Base-by-base conservation (phyloP, 768 basidiomycete species). In the Termitomyces sp. region DNA sequence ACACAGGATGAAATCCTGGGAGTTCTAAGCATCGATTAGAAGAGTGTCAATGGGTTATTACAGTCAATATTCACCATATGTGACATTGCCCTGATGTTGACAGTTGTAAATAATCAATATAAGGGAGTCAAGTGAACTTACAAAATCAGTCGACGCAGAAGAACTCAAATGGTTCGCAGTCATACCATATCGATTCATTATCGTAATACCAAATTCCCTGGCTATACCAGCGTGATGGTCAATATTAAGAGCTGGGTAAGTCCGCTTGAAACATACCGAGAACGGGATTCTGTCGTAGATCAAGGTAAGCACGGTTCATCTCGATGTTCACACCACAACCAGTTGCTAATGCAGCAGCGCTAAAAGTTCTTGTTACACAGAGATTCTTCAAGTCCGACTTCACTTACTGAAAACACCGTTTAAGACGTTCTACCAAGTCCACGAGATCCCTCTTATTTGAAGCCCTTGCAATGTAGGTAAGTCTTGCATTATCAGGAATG, bases 401-500 rank as follows among this genome's bases (percentile, higher is more conserved):
- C 47, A 67, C 86, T 62, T 63, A 93, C 90, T 83, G 69, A 64
- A 94, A 82, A 71, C 92, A 94, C 8, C 80, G 80, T 51, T 76
- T 75, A 18, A 91, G 82, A 49, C 88, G 81, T 56, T 81, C 77
- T 1, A 74, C 75, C 48, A 92, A 74, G 3, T 66, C 72, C 29
- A 72, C 69, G 5, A 92, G 69, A 57, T 89, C 85, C 41, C 68
- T 73, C 61, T 76, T 77, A 12, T 80, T 85, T 15, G 88, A 83
- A 28, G 92, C 87, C 20, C 92, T 82, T 18, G 86, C 81, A 28
- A 83, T 68, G 82, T 89, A 94, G 3, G 71, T 73, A 83, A 94
- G 84, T 62, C 79, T 83, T 31, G 90, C 79, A 62, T 92, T 87
- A 68, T 92, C 91, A 1, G 93, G 92, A 55, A 92, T 92, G 37